Conservation (phyloP, 83 land plant genomes). For the Thuja plicata region DNA sequence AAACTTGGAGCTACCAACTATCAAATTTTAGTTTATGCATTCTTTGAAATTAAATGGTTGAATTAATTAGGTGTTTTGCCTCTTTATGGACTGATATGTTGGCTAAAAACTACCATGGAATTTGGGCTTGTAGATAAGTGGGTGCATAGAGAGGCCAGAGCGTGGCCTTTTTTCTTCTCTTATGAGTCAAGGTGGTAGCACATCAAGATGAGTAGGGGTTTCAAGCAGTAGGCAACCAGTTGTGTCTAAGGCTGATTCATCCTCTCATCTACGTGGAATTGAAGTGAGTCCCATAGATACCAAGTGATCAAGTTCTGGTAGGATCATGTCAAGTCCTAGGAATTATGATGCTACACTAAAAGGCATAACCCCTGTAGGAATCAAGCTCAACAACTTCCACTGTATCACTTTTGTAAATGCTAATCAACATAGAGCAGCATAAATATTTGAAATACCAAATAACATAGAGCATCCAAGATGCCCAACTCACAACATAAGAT, state of each 20-base stretch:
- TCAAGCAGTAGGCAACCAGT: slow-evolving; percentile 17
- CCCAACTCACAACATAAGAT: too few species aligned
- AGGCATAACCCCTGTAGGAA: too few species aligned
- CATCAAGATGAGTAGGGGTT: slow-evolving; percentile 18
- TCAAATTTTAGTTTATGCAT: background rate
- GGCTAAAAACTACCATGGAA: slow-evolving; percentile 4
- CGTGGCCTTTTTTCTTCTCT: slow-evolving; percentile 11
- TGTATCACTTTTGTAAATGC: too few species aligned
- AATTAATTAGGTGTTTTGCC: slow-evolving; percentile 2
- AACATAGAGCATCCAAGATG: too few species aligned
- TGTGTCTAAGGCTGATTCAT: slow-evolving; percentile 4
- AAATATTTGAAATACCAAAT: too few species aligned
- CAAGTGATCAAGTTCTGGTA: slow-evolving; percentile 43
- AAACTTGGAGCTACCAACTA: background rate
- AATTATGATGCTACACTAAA: too few species aligned
- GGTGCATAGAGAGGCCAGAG: slow-evolving; percentile 14
- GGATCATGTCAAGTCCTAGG: slow-evolving; percentile 20
- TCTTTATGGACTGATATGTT: slow-evolving; percentile 1
- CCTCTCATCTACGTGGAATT: slow-evolving; percentile 7
- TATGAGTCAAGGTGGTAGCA: slow-evolving; percentile 5
- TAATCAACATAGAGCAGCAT: too few species aligned
- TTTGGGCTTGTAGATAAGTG: slow-evolving; percentile 9
- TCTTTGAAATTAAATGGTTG: background rate
- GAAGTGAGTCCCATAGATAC: slow-evolving; percentile 37
- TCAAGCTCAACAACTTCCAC: too few species aligned